Evolutionary conservation across 257 asterid genomes (phyloP).

Genomic region (Solanum clarkiae): DNA sequence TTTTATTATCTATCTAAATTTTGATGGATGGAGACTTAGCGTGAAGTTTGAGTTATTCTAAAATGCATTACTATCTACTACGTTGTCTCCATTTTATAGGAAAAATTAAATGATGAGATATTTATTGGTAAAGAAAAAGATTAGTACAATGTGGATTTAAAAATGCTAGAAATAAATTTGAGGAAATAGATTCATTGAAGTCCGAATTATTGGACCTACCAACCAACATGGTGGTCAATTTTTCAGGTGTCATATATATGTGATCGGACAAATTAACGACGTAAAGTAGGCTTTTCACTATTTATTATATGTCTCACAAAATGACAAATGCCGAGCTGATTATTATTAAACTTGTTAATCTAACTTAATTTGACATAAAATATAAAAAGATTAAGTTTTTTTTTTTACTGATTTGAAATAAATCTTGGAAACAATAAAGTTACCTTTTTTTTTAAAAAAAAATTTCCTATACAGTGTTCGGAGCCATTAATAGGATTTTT

Average conservation of each 20-base stretch:
- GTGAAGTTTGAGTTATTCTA: too few species aligned
- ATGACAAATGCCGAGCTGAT: background rate
- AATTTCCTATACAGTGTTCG: too few species aligned
- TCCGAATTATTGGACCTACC: background rate
- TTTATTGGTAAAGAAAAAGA: background rate
- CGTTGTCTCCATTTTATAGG: background rate
- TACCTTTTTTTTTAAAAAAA: too few species aligned
- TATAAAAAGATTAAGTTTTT: too few species aligned
- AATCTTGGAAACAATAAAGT: too few species aligned
- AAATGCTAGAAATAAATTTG: background rate
- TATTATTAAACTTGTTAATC: too few species aligned
- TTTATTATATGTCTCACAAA: background rate
- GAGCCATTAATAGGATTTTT: too few species aligned
- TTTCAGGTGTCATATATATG: background rate
- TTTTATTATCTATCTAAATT: too few species aligned
- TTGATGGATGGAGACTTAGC: too few species aligned
- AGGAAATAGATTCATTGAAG: background rate
- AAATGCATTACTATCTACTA: too few species aligned
- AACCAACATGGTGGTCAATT: background rate
- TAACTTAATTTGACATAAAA: too few species aligned
- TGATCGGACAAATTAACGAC: background rate
- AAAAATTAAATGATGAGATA: background rate
- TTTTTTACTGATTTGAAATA: too few species aligned
- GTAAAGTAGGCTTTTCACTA: background rate
- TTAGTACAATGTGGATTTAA: background rate